These are phyloP conservation scores for Chlorophyllum brunneum DNA, from an alignment of 768 basidiomycete genomes.

Conservation along the genomic window DNA sequence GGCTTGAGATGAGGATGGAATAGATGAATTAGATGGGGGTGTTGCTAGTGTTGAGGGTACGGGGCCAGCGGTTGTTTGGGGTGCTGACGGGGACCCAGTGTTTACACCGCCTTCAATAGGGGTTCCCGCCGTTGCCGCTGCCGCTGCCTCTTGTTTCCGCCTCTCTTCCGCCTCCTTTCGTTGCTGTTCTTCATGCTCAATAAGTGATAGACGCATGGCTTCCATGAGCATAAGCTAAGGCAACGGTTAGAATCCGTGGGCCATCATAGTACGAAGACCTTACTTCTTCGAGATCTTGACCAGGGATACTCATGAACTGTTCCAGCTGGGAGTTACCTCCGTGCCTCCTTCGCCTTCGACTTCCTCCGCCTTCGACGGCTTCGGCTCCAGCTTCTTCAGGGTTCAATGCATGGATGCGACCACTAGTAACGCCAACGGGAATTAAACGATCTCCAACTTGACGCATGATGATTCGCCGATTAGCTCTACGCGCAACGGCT, in stretches of 20 bases:
- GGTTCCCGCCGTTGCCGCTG: constrained; percentile 30
- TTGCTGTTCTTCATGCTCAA: constrained; percentile 95
- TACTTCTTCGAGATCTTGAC: constrained; percentile 94
- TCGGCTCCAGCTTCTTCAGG: constrained; percentile 53
- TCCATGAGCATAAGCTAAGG: constrained; percentile 95
- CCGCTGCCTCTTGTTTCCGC: constrained; percentile 44
- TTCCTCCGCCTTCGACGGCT: constrained; percentile 42
- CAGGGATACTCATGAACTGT: constrained; percentile 70
- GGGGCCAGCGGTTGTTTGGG: constrained; percentile 22
- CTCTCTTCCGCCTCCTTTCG: constrained; percentile 70
- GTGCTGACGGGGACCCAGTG: constrained; percentile 19
- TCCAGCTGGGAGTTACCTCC: constrained; percentile 55
- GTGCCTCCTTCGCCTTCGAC: constrained; percentile 55
- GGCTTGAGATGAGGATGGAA: constrained; percentile 24
- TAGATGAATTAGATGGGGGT: constrained; percentile 25
- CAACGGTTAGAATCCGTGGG: neutral
- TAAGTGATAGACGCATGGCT: constrained; percentile 91
- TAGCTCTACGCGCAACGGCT: constrained; percentile 92
- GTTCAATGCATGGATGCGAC: constrained; percentile 66
- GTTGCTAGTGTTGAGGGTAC: constrained; percentile 31
- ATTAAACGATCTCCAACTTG: constrained; percentile 97
- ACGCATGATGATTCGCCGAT: constrained; percentile 95
- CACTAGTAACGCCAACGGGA: constrained; percentile 94
- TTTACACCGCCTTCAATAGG: constrained; percentile 5
- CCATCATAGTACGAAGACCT: constrained; percentile 19